Evolutionary conservation across 495 filamentous ascomycete species (phyloP).

Genomic region (Aspergillus sclerotiicarbonarius): DNA sequence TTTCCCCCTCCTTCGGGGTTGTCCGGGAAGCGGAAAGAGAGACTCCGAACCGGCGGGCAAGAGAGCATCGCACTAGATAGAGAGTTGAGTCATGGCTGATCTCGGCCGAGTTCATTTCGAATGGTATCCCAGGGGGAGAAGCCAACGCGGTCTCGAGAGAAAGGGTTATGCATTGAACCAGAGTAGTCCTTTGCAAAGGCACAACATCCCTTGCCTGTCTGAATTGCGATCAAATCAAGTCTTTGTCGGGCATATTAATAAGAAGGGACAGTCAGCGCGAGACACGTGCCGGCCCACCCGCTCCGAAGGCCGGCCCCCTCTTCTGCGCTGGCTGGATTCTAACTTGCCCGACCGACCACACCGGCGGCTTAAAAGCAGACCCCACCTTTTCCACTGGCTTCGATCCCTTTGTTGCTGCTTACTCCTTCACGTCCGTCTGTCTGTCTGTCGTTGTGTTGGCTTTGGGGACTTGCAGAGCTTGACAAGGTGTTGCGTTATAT

Average conservation of each 20-base stretch:
- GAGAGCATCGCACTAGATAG: neutral
- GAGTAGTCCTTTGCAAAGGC: no score
- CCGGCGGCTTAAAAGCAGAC: constrained; percentile 3
- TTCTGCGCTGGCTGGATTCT: neutral
- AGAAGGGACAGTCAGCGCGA: neutral
- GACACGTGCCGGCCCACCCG: constrained; percentile 7
- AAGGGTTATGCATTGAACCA: no score
- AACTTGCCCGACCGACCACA: neutral
- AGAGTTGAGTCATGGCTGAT: no score
- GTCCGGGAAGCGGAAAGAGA: neutral
- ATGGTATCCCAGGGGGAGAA: no score
- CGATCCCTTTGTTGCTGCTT: constrained; percentile 8
- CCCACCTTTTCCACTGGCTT: constrained; percentile 3
- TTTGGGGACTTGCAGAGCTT: neutral
- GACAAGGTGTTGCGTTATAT: neutral
- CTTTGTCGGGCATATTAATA: neutral
- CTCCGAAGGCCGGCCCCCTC: constrained; percentile 13
- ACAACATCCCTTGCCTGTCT: no score
- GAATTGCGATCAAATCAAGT: neutral
- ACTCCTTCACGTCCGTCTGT: constrained; percentile 1
- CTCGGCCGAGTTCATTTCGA: no score
- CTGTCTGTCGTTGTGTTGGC: neutral
- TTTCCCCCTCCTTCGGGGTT: neutral
- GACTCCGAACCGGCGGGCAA: constrained; percentile 4
- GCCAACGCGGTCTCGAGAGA: no score